phyloP scores from a whole-genome alignment of 495 filamentous ascomycete species.

The Copromyces sp. region DNA sequence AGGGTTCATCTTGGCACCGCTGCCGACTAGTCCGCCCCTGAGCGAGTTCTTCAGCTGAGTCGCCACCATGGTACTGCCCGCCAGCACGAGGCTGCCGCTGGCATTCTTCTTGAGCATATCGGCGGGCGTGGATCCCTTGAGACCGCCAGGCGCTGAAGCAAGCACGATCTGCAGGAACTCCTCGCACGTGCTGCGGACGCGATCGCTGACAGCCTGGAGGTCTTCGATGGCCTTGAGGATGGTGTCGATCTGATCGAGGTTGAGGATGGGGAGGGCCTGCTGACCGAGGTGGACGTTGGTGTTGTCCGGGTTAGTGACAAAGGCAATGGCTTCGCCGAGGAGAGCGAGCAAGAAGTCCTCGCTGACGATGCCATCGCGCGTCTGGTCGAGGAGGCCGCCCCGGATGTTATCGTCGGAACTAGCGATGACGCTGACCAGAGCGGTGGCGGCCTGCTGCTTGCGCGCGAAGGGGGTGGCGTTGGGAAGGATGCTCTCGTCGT shows the following conservation, averaged over 20 bases:
- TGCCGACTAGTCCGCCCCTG: slow-evolving; percentile 5
- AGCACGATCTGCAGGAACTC: slow-evolving; percentile 55
- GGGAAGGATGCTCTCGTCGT: slow-evolving; percentile 34
- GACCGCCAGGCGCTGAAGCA: slow-evolving; percentile 28
- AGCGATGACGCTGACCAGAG: slow-evolving; percentile 66
- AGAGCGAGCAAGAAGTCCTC: slow-evolving; percentile 78
- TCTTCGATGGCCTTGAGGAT: slow-evolving; percentile 77
- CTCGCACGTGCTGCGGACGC: slow-evolving; percentile 60
- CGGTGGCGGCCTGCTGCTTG: slow-evolving; percentile 55
- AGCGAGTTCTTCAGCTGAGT: slow-evolving; percentile 50
- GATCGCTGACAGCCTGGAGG: slow-evolving; percentile 59
- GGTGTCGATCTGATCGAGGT: slow-evolving; percentile 56
- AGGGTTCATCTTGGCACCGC: slow-evolving; percentile 27
- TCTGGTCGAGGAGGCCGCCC: slow-evolving; percentile 74
- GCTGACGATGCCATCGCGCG: slow-evolving; percentile 65
- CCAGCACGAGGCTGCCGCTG: slow-evolving; percentile 46
- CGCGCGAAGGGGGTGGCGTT: slow-evolving; percentile 34
- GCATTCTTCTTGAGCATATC: slow-evolving; percentile 60
- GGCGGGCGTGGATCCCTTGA: slow-evolving; percentile 45
- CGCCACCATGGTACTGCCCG: slow-evolving; percentile 62
- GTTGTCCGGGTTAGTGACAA: slow-evolving; percentile 49
- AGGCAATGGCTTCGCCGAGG: slow-evolving; percentile 70
- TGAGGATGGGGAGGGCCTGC: slow-evolving; percentile 31
- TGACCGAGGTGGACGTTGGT: slow-evolving; percentile 18
- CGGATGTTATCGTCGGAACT: slow-evolving; percentile 82